These are phyloP conservation scores for Corylus heterophylla DNA, from an alignment of 306 rosid genomes.

Conservation along the genomic window DNA sequence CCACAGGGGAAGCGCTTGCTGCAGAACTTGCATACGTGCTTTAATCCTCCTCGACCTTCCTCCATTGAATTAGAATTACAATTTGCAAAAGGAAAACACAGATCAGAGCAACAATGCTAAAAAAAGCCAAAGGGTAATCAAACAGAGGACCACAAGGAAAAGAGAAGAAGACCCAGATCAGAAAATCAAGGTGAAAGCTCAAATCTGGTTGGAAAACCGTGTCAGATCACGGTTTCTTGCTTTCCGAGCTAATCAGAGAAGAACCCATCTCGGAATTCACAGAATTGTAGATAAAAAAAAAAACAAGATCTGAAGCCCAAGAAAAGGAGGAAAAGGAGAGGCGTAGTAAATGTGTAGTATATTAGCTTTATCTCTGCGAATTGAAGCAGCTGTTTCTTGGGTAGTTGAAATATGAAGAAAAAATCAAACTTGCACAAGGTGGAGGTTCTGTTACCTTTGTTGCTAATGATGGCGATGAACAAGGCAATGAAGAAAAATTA, in stretches of 20 bases:
- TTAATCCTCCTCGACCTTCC: conserved; percentile 45
- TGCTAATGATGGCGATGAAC: conserved; percentile 56
- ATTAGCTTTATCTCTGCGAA: conserved; percentile 14
- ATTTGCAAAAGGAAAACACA: background rate
- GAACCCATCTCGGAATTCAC: conserved; percentile 35
- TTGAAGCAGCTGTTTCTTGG: conserved; percentile 26
- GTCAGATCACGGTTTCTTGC: conserved; percentile 25
- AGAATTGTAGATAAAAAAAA: conserved; percentile 19
- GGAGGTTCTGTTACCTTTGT: conserved; percentile 39
- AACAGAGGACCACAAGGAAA: conserved; percentile 34
- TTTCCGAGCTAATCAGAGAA: conserved; percentile 27
- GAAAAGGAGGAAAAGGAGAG: conserved; percentile 21
- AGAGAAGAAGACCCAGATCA: conserved; percentile 43
- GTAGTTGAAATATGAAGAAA: conserved; percentile 46
- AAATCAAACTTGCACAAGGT: conserved; percentile 20
- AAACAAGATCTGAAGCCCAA: conserved; percentile 60
- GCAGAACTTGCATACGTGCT: conserved; percentile 83
- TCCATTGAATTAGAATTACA: conserved; percentile 46
- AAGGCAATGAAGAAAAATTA: conserved; percentile 31
- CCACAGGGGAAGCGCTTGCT: conserved; percentile 77
- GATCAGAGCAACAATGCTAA: conserved; percentile 29
- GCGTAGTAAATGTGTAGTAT: conserved; percentile 31
- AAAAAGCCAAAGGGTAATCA: conserved; percentile 28
- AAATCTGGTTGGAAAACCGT: conserved; percentile 30
- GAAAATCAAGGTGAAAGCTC: conserved; percentile 38